Evolutionary conservation across 805 yeast species (phyloP).

Genomic region (Komagataella mondaviorum): DNA sequence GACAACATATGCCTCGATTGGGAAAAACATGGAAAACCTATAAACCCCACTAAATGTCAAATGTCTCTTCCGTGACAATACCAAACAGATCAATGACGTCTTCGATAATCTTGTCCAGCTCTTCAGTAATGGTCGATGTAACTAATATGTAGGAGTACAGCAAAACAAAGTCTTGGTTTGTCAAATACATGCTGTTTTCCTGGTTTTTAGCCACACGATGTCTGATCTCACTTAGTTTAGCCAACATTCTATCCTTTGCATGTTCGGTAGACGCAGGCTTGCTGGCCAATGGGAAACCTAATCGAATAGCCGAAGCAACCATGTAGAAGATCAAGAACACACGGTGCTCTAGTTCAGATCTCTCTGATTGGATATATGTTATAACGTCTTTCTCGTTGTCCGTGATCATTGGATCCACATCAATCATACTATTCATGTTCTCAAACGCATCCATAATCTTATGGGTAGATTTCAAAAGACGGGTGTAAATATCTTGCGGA

Average conservation of each 20-base stretch:
- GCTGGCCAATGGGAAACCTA: slow-evolving; percentile 68
- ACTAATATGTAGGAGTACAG: slow-evolving; percentile 66
- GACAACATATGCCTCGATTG: neutral
- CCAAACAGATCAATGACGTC: slow-evolving; percentile 51
- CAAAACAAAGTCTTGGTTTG: slow-evolving; percentile 65
- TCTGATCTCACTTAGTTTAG: slow-evolving; percentile 49
- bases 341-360: slow-evolving; percentile 58
- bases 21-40: neutral
- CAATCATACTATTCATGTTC: slow-evolving; percentile 56
- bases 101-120: slow-evolving; percentile 42
- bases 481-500: slow-evolving; percentile 37
- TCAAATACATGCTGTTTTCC: slow-evolving; percentile 14
- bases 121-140: slow-evolving; percentile 51
- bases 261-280: slow-evolving; percentile 69
- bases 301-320: slow-evolving; percentile 60
- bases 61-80: slow-evolving; percentile 46
- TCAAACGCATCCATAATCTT: slow-evolving; percentile 63
- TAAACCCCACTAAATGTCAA: slow-evolving; percentile 22
- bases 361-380: slow-evolving; percentile 36
- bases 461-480: slow-evolving; percentile 41
- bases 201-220: slow-evolving; percentile 15
- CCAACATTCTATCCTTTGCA: slow-evolving; percentile 56
- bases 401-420: slow-evolving; percentile 41
- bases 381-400: slow-evolving; percentile 43
- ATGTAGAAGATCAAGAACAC: slow-evolving; percentile 67